Conservation (phyloP, 306 rosid species). For the Inga leiocalycina region DNA sequence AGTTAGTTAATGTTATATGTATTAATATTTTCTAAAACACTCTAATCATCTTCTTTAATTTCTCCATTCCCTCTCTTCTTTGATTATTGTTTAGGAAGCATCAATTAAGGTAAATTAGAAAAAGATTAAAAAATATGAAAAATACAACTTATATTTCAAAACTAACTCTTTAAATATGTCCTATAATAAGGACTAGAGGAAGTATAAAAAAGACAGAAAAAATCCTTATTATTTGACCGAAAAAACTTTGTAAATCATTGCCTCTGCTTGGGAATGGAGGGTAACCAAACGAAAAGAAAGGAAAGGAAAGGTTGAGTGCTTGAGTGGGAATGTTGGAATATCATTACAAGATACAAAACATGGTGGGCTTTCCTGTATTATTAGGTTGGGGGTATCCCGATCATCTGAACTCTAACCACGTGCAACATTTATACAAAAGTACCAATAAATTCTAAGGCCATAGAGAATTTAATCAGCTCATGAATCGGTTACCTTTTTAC, state of each 20-base stretch:
- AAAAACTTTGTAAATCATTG: not conserved
- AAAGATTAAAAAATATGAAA: no score
- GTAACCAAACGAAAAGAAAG: not conserved
- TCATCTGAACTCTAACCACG: not conserved
- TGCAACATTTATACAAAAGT: not conserved
- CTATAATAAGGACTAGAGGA: no score
- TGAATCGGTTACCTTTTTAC: no score
- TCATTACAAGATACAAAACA: not conserved
- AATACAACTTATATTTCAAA: no score
- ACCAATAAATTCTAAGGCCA: no score
- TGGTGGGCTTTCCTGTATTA: not conserved
- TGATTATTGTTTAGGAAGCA: no score
- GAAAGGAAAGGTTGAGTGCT: not conserved
- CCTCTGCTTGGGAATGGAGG: not conserved
- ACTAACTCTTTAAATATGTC: no score
- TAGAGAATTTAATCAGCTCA: not conserved
- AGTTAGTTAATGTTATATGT: no score
- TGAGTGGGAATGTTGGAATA: not conserved
- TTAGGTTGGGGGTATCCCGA: not conserved
- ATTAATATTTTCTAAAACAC: no score
- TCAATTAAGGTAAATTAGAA: no score
- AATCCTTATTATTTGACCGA: not conserved
- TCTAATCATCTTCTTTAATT: no score
- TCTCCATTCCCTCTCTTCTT: fast-evolving
- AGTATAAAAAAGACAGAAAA: not conserved